Conservation (phyloP, 202 grass and related monocot genomes). For the Thinopyrum obtusiflorum region DNA sequence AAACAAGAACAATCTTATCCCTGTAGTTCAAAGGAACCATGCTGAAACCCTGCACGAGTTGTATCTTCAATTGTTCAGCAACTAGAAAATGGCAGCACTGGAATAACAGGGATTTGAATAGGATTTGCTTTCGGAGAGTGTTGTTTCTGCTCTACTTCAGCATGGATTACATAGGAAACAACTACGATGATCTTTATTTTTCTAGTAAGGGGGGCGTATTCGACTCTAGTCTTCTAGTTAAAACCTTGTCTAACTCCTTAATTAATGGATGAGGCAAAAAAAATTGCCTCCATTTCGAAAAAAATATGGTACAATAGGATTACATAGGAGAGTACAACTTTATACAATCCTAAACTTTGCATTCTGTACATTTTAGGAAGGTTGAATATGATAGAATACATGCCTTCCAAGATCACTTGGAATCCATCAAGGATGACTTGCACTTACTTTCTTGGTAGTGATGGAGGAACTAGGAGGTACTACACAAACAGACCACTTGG, state of each 20-base stretch:
- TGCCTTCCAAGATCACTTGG: neutral
- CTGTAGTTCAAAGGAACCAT: constrained; percentile 87
- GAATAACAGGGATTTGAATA: constrained; percentile 9
- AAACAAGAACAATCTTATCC: constrained; percentile 87
- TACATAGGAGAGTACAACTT: neutral
- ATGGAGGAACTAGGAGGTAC: constrained; percentile 78
- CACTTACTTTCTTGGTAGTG: constrained; percentile 81
- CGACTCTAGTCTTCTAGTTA: neutral
- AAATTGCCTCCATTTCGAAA: too few relatives aligned
- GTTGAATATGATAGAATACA: neutral
- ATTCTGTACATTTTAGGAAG: neutral
- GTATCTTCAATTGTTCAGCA: constrained; percentile 16
- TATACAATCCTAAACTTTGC: neutral
- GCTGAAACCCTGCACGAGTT: constrained; percentile 82
- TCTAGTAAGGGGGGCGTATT: neutral
- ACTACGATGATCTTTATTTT: neutral
- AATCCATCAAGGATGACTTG: constrained; percentile 19
- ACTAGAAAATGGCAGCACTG: neutral
- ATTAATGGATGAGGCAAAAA: too few relatives aligned
- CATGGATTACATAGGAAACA: neutral
- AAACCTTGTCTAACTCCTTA: too few relatives aligned
- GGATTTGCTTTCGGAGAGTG: neutral
- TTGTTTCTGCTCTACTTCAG: neutral
- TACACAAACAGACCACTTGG: constrained; percentile 82
- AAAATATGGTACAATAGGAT: neutral